phyloP scores from a whole-genome alignment of 176 grass and related monocot genomes.

The sorghum (Sorghum bicolor) region DNA sequence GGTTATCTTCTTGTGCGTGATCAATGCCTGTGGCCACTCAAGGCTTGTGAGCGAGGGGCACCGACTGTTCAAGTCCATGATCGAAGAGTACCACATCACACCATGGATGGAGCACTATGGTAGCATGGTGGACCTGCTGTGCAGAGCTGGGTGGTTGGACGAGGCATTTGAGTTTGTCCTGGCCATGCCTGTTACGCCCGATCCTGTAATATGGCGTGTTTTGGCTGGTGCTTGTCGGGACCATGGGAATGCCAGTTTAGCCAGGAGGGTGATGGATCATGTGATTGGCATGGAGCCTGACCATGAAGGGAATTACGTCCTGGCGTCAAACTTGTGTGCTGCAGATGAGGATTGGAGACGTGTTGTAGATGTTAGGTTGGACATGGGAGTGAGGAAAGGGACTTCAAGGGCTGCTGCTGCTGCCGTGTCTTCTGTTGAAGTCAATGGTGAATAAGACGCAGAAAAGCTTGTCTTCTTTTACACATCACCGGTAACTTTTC shows the following conservation, averaged over 20 bases:
- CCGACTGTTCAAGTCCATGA: slow-evolving; percentile 49
- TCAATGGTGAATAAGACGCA: slow-evolving; percentile 27
- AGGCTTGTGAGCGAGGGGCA: slow-evolving; percentile 33
- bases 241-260: slow-evolving; percentile 40
- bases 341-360: slow-evolving; percentile 48
- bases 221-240: slow-evolving; percentile 53
- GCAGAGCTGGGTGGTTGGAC: slow-evolving; percentile 25
- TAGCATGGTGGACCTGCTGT: slow-evolving; percentile 54
- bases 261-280: slow-evolving; percentile 43
- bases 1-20: slow-evolving; percentile 36
- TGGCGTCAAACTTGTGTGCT: slow-evolving; percentile 54
- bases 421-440: slow-evolving; percentile 27
- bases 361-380: slow-evolving; percentile 45
- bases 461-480: slow-evolving; percentile 13
- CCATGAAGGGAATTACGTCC: slow-evolving; percentile 42
- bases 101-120: slow-evolving; percentile 69
- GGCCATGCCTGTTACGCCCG: slow-evolving; percentile 50
- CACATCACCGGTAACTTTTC: not conserved
- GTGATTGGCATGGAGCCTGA: slow-evolving; percentile 46
- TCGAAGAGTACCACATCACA: slow-evolving; percentile 35
- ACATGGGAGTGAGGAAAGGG: slow-evolving; percentile 40
- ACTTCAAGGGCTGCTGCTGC: slow-evolving; percentile 11
- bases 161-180: slow-evolving; percentile 47
- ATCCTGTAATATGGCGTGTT: slow-evolving; percentile 58
- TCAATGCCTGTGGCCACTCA: slow-evolving; percentile 47